Evolutionary conservation across 2,329 filamentous ascomycete species (phyloP).

Genomic region (Fusarium nanum): DNA sequence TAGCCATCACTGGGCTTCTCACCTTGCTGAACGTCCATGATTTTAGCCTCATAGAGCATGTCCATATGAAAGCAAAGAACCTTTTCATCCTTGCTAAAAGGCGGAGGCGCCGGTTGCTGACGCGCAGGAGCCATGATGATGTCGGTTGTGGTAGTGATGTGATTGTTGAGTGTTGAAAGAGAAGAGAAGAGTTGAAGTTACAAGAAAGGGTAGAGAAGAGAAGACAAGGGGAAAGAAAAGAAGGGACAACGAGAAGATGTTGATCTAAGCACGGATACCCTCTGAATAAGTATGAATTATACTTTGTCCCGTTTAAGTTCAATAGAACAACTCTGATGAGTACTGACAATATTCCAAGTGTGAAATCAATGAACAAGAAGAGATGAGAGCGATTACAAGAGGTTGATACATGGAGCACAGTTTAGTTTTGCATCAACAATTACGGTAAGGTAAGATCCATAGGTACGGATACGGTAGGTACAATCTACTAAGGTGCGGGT

Average conservation of each 20-base stretch:
- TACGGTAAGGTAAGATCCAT: slow-evolving; percentile 2
- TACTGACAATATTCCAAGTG: slow-evolving; percentile 21
- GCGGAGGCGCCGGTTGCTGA: slow-evolving; percentile 59
- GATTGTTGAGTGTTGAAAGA: slow-evolving; percentile 21
- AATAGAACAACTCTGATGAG: slow-evolving; percentile 2
- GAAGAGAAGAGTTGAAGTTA: slow-evolving; percentile 28
- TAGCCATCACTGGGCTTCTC: slow-evolving; percentile 77
- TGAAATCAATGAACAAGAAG: slow-evolving; percentile 20
- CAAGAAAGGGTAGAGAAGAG: slow-evolving; percentile 1
- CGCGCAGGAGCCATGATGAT: slow-evolving; percentile 57
- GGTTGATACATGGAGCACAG: slow-evolving; percentile 28
- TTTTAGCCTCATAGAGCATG: slow-evolving; percentile 96
- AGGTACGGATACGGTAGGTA: slow-evolving; percentile 22
- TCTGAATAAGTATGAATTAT: background rate
- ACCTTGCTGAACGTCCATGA: slow-evolving; percentile 80
- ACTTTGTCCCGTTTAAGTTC: background rate
- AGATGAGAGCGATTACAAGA: slow-evolving; percentile 13
- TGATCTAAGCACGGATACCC: background rate
- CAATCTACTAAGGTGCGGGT: slow-evolving; percentile 9
- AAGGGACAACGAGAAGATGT: slow-evolving; percentile 1
- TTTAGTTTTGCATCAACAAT: slow-evolving; percentile 26
- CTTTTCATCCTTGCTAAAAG: slow-evolving; percentile 83
- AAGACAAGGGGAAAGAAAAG: slow-evolving; percentile 3
- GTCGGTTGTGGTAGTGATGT: slow-evolving; percentile 22
- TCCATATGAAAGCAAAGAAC: slow-evolving; percentile 98